Evolutionary conservation across 108 stramenopile species (phyloP), one percentile per base, ranked within the genome.

Genomic region (Pseudonitzschia delicatissima): DNA sequence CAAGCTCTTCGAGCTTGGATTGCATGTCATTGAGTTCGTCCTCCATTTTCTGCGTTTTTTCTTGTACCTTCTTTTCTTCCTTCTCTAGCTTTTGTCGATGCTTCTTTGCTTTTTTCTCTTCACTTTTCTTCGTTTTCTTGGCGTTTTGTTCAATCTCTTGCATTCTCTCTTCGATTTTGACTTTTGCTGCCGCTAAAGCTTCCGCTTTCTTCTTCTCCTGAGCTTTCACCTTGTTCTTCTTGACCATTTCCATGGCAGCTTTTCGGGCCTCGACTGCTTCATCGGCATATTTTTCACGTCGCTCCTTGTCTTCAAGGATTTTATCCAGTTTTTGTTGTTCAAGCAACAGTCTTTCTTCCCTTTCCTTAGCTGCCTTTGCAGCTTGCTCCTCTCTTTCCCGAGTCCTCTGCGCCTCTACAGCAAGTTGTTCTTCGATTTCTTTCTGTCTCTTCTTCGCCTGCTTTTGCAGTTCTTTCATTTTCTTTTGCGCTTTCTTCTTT

Each of bases 301-400:
- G 53, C 31, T 32, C 53, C n/a, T 55, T 55, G 53, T 33, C 53
- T 55, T 15, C 4, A 7, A 33, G 31, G 13, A 55, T 55, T 29
- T 55, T 4, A 7, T 31, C 12, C 3, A 55, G 29, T 33, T 28
- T 55, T 31, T 9, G 15, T 55, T 55, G 29, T n/a, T 55, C 53
- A 7, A 31, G 29, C 31, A 29, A 27, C 11, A 55, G 9, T 33
- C 53, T 55, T 12, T 18, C 3, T 8, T 27, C 53, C 53, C 0
- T 55, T 55, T 55, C 53, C n/a, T 12, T 29, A 5, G 13, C 53
- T n/a, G 28, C 31, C 31, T 55, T 55, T 5, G 11, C 26, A 2
- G 27, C 26, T 55, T 34, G 7, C 4, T 8, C 53, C 32, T 55
- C 53, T 12, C 32, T 55, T 17, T 55, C 9, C 53, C 53, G 53